Conservation (phyloP, 805 yeast genomes). For the Spathaspora passalidarum region DNA sequence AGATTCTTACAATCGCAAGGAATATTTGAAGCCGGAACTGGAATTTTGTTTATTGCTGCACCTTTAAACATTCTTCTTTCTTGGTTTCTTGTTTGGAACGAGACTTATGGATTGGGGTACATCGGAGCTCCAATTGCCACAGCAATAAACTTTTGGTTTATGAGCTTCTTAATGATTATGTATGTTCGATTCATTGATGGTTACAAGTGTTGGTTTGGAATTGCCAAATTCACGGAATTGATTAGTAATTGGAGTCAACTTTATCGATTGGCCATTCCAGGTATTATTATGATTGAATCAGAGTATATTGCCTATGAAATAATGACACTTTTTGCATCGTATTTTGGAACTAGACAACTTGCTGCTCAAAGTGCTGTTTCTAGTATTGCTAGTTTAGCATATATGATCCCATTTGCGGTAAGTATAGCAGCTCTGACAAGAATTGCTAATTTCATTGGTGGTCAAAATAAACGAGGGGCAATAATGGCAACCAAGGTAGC, state of each 20-base stretch:
- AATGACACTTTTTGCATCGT: slow-evolving; percentile 44
- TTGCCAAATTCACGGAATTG: slow-evolving; percentile 33
- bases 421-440: slow-evolving; percentile 44
- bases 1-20: slow-evolving; percentile 46
- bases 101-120: slow-evolving; percentile 37
- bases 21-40: slow-evolving; percentile 46
- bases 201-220: slow-evolving; percentile 67
- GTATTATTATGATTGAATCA: slow-evolving; percentile 44
- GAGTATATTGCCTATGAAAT: slow-evolving; percentile 47
- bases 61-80: slow-evolving; percentile 39
- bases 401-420: slow-evolving; percentile 46
- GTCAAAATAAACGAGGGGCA: slow-evolving; percentile 37
- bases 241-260: slow-evolving; percentile 35
- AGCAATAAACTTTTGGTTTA: slow-evolving; percentile 40
- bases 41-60: slow-evolving; percentile 39
- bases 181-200: slow-evolving; percentile 56
- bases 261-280: slow-evolving; percentile 40
- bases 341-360: slow-evolving; percentile 46
- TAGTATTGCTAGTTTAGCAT: slow-evolving; percentile 42
- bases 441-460: slow-evolving; percentile 45
- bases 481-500: slow-evolving; percentile 32
- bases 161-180: slow-evolving; percentile 32
- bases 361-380: slow-evolving; percentile 54
- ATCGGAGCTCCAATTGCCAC: slow-evolving; percentile 44
- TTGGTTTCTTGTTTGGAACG: slow-evolving; percentile 43